These are phyloP conservation scores for Cicer yamashitae DNA, from an alignment of 306 rosid species.

Conservation along the genomic window DNA sequence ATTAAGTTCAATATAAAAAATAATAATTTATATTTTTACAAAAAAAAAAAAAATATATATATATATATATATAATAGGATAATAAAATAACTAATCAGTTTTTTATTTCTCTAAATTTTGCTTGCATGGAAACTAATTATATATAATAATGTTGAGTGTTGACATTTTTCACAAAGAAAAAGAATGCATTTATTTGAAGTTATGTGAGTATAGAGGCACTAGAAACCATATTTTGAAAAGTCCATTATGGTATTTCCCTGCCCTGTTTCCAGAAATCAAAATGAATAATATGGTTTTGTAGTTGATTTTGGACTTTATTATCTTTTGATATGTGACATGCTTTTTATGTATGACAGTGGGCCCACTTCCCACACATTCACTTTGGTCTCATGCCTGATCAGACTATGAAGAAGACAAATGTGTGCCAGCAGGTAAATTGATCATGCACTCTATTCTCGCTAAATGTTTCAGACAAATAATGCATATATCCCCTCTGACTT, in stretches of 20 bases:
- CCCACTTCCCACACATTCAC: conserved; percentile 98
- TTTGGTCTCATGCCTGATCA: conserved; percentile 95
- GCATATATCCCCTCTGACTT: conserved; percentile 23
- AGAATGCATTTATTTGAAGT: not conserved
- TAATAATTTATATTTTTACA: too few species aligned
- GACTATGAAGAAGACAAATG: conserved; percentile 70
- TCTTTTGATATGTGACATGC: conserved; percentile 35
- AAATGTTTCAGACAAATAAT: conserved; percentile 46
- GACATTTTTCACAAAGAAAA: conserved; percentile 8
- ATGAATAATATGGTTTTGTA: conserved; percentile 31
- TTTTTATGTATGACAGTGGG: conserved; percentile 77
- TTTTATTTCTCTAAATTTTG: not conserved
- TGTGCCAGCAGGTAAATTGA: conserved; percentile 68
- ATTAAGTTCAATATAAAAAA: too few species aligned
- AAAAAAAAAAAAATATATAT: too few species aligned
- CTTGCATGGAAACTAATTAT: not conserved
- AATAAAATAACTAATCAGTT: not conserved
- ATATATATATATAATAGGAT: conserved; percentile 30
- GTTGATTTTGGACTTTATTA: conserved; percentile 43
- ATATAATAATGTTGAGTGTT: not conserved
- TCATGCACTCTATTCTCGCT: conserved; percentile 44
- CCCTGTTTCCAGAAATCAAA: conserved; percentile 18
- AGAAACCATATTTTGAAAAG: not conserved
- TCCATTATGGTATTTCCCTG: not conserved
- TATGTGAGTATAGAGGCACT: not conserved